Evolutionary conservation across 768 basidiomycete species (phyloP).

Genomic region (Tulasnella sp.): DNA sequence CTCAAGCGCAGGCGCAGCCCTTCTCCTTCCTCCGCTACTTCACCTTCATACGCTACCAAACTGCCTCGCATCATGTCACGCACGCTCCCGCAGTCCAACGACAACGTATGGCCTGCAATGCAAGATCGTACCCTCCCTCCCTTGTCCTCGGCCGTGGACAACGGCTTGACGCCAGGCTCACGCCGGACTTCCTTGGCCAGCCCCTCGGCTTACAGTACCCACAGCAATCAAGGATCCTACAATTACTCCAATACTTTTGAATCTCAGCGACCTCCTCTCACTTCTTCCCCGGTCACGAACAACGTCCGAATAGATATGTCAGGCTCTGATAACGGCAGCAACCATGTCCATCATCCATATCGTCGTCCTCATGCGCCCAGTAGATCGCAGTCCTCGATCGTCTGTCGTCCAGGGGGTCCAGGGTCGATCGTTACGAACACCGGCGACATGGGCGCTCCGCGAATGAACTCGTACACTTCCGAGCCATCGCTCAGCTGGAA

Average conservation of each 20-base stretch:
- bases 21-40: neutral
- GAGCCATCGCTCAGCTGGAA: conserved; percentile 14
- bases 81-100: neutral
- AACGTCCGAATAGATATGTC: conserved; percentile 1
- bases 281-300: neutral
- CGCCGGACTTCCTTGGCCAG: neutral
- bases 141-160: conserved; percentile 14
- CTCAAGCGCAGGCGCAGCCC: neutral
- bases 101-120: conserved; percentile 8
- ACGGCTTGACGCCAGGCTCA: conserved; percentile 4
- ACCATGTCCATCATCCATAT: neutral
- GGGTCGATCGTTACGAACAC: neutral
- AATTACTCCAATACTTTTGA: conserved; percentile 13
- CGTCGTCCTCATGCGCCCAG: conserved; percentile 3
- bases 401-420: neutral
- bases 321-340: neutral
- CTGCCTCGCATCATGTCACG: conserved; percentile 15
- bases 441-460: neutral
- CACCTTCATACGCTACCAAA: neutral
- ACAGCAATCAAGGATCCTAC: neutral
- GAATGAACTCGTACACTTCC: neutral
- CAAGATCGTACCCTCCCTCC: conserved; percentile 15
- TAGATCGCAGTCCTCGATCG: neutral
- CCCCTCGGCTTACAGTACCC: neutral
- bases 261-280: conserved; percentile 1